Percentiles rank a stretch among this genome's conserved stretches.
Conservation (phyloP, 768 basidiomycete genomes). For the Agrocybe praecox region DNA sequence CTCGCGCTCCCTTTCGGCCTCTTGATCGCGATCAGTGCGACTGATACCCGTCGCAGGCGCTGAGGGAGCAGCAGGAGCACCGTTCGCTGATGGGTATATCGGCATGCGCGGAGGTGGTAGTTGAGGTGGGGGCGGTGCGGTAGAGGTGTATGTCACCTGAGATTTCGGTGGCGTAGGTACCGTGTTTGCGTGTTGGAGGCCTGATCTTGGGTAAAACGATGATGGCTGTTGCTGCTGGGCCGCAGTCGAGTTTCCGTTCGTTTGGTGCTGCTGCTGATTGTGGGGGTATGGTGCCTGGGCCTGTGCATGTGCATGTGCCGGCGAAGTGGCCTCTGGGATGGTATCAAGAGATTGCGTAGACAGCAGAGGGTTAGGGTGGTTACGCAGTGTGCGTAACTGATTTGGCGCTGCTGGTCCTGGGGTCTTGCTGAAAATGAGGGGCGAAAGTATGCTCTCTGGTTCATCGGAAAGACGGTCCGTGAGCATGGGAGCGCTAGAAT, state of each 20-base stretch:
- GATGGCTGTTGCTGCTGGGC: conserved; percentile 1
- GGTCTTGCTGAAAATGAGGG: conserved; percentile 38
- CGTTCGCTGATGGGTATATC: background rate
- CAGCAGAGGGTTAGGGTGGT: conserved; percentile 33
- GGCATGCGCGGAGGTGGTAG: background rate
- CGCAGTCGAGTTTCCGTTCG: background rate
- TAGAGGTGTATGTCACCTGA: background rate
- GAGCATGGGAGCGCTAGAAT: conserved; percentile 16
- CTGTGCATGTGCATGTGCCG: background rate
- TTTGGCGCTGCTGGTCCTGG: conserved; percentile 28
- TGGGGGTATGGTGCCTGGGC: too few species aligned
- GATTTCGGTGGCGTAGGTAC: conserved; percentile 11
- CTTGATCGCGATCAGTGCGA: background rate
- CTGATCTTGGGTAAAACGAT: background rate
- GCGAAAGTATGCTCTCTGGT: conserved; percentile 47
- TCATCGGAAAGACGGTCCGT: conserved; percentile 42
- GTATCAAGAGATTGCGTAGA: conserved; percentile 34
- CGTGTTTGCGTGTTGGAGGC: conserved; percentile 7
- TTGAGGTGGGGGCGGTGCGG: conserved; percentile 1
- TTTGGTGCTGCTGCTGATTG: background rate
- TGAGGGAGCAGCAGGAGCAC: background rate
- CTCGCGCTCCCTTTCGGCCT: background rate
- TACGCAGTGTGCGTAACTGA: conserved; percentile 18
- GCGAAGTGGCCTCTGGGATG: conserved; percentile 35
- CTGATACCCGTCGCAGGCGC: background rate